Base-by-base conservation (phyloP, 2,329 filamentous ascomycete genomes). In the Hypoxylon sp. region DNA sequence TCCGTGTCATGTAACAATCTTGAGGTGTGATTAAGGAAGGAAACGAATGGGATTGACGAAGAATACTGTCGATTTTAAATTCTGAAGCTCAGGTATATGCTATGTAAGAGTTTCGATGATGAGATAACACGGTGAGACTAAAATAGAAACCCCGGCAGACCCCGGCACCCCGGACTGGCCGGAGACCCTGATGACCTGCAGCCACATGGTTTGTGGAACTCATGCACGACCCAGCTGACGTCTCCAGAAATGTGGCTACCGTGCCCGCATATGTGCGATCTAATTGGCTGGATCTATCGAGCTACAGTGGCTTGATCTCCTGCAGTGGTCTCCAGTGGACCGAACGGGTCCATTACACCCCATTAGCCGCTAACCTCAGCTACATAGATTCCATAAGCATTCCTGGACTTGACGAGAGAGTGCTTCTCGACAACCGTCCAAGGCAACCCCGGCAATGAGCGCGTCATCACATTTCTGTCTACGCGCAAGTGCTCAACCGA, bases 381-480 rank as follows among this genome's bases (percentile, higher is more conserved):
- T n/a, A 46, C 47, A 47, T 60, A 2, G 47, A 52, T 39, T 51
- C 46, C 15, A 35, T 35, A 44, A 44, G 44, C 47, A 37, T 17
- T 60, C 19, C 48, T 48, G 7, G 6, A 17, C 10, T 13, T 39
- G n/a, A 48, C 13, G 29, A 58, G 29, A 58, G 29, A 42, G 17
- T 58, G 46, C 53, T 44, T 52, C n/a, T 63, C 50, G 42, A 54
- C 35, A 35, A 24, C 11, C 17, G 10, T 54, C 32, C 46, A 24
- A 56, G 48, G 7, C 5, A 32, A 42, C 6, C 3, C 27, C 24
- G 42, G 61, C 60, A 57, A 72, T 70, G 70, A 68, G 39, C 62
- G 47, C 51, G 52, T 54, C 37, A 42, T 37, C 27, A 46, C 58
- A 21, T 35, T 39, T 8, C 46, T 56, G 24, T 54, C 54, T 42